A percentile compares a stretch with the other conserved stretches of the same genome.
Conservation (phyloP, 768 basidiomycete species). For the Mycena amicta region DNA sequence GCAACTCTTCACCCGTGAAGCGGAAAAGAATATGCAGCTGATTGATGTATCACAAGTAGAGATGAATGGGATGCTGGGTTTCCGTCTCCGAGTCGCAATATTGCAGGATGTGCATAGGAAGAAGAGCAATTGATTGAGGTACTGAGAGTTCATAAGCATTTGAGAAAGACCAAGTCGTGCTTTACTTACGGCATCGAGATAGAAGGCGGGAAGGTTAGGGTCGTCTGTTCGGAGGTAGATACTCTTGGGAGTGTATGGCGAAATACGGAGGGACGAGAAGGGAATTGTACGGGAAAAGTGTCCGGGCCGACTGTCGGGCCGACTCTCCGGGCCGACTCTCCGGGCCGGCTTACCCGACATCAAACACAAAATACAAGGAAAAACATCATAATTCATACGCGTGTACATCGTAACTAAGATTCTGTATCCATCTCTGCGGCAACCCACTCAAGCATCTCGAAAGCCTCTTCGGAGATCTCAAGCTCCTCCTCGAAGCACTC, state of each 20-base stretch:
- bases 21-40: too few species aligned
- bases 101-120: constrained; percentile 99
- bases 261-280: constrained; percentile 88
- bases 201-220: constrained; percentile 98
- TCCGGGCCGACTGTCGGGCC: too few species aligned
- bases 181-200: constrained; percentile 91
- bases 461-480: too few species aligned
- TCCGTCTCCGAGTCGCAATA: constrained; percentile 96
- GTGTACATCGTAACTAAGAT: too few species aligned
- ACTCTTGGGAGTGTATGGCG: constrained; percentile 90
- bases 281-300: constrained; percentile 97
- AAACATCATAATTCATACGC: too few species aligned
- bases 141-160: constrained; percentile 45
- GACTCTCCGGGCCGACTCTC: too few species aligned
- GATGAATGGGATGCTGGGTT: constrained; percentile 98
- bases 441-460: too few species aligned
- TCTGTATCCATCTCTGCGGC: too few species aligned
- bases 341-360: too few species aligned
- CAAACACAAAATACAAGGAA: too few species aligned
- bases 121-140: constrained; percentile 97
- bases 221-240: constrained; percentile 99
- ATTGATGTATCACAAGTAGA: constrained; percentile 98
- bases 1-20: constrained; percentile 96
- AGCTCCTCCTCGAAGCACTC: too few species aligned
- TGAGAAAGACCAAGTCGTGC: constrained; percentile 1